Evolutionary conservation across 2,329 filamentous ascomycete genomes (phyloP), one percentile per base, ranked within the genome.

Genomic region (Neonectria coccinea): DNA sequence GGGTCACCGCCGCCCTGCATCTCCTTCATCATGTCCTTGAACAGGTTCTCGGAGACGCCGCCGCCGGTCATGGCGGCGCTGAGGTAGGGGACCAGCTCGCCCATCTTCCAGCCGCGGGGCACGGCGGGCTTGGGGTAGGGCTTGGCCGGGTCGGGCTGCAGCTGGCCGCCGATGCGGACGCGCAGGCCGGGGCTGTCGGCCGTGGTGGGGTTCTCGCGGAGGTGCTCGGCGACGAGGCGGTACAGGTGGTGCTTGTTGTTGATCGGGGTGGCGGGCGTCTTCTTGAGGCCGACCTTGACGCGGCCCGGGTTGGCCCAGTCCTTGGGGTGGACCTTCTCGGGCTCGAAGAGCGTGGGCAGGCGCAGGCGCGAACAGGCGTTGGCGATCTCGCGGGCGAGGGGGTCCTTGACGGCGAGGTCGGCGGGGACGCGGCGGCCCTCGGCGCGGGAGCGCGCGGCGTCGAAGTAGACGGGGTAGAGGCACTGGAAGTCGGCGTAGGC

Each of bases 231-330:
- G 33, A 99, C 88, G 47, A 96, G 86, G 59, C 90, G 85, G 80
- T 94, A 97, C 59, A 99, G 88, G 75, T 97, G 93, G 77, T 97
- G 92, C 82, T 98, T 93, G 79, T 85, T 89, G 78, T 89, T 91
- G 60, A 97, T 78, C 11, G 64, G 58, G 12, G 68, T 59, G 44
- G 60, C 56, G 44, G 72, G 59, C 51, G 68, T 70, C 64, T 65
- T 73, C 69, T 78, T 81, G 78, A 97, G 82, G 75, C 90, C 82
- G 54, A 98, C 89, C 72, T 92, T 89, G 67, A 98, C 92, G 64
- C 96, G 87, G 4, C 96, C 96, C 12, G 96, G 96, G 82, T 99
- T 99, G 61, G 91, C 91, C 96, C 96, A 99, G 83, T 99, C 96
- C 81, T 96, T 95, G 7, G 96, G 96, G 80, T 99, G 96, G 65